These are phyloP conservation scores for Cladosporium colombiae DNA, from an alignment of 2,329 filamentous ascomycete species.

Conservation along the genomic window DNA sequence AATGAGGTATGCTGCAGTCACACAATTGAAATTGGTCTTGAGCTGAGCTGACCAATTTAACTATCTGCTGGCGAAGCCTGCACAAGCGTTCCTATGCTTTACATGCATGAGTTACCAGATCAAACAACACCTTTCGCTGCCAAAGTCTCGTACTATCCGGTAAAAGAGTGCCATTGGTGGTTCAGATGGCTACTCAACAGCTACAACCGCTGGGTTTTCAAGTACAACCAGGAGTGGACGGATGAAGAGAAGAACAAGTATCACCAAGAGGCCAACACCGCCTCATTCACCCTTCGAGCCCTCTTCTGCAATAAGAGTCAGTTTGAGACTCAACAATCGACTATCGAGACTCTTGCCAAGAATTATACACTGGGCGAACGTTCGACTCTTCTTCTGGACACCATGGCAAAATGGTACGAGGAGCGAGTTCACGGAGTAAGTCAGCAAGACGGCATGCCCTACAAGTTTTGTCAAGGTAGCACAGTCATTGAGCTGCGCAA, in stretches of 20 bases:
- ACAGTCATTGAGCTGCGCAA: neutral
- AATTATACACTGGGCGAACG: neutral
- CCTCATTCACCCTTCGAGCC: neutral
- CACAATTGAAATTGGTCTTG: too few relatives aligned
- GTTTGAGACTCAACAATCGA: neutral
- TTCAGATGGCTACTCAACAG: slow-evolving; percentile 19
- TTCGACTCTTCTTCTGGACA: neutral
- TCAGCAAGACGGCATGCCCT: neutral
- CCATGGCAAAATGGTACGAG: neutral
- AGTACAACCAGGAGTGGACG: slow-evolving; percentile 23
- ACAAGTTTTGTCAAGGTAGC: neutral
- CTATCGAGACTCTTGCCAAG: too few relatives aligned
- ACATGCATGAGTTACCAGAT: slow-evolving; percentile 16
- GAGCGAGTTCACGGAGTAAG: neutral
- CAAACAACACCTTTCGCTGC: slow-evolving; percentile 22
- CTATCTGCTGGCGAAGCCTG: slow-evolving; percentile 23
- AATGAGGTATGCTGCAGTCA: too few relatives aligned
- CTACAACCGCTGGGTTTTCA: slow-evolving; percentile 23
- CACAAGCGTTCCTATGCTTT: slow-evolving; percentile 25
- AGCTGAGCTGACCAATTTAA: too few relatives aligned
- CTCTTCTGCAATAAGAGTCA: slow-evolving; percentile 23
- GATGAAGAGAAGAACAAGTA: slow-evolving; percentile 15
- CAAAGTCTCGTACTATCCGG: slow-evolving; percentile 23
- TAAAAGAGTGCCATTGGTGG: slow-evolving; percentile 13
- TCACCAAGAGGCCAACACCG: slow-evolving; percentile 8